Evolutionary conservation across 768 basidiomycete species (phyloP).

Genomic region (Auriculariales sp.): DNA sequence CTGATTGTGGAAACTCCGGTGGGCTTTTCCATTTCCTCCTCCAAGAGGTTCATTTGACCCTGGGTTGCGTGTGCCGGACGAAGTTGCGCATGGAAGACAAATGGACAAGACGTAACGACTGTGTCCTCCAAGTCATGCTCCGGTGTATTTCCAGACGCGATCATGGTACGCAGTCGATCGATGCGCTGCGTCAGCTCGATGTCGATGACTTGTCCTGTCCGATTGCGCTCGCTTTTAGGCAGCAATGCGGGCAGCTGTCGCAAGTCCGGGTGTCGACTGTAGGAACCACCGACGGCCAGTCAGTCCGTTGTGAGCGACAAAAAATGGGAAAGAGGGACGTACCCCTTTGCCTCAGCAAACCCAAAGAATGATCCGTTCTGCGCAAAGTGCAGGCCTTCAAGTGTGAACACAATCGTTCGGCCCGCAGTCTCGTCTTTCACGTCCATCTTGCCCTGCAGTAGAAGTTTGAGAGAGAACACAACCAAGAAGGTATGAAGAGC

Average conservation of each 20-base stretch:
- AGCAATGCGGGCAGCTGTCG: slow-evolving; percentile 53
- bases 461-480: not conserved
- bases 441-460: slow-evolving; percentile 52
- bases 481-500: slow-evolving; percentile 1
- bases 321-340: slow-evolving; percentile 9
- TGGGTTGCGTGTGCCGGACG: slow-evolving; percentile 37
- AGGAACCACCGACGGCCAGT: slow-evolving; percentile 3
- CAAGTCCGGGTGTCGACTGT: slow-evolving; percentile 46
- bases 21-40: slow-evolving; percentile 59
- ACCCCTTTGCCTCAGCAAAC: slow-evolving; percentile 52
- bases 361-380: slow-evolving; percentile 66
- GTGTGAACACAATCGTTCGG: slow-evolving; percentile 49
- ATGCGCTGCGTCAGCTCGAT: slow-evolving; percentile 48
- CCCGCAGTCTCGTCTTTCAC: slow-evolving; percentile 32
- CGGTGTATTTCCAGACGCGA: slow-evolving; percentile 42
- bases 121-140: slow-evolving; percentile 24
- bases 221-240: slow-evolving; percentile 37
- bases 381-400: slow-evolving; percentile 66
- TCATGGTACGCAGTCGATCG: slow-evolving; percentile 41
- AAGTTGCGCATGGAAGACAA: slow-evolving; percentile 52
- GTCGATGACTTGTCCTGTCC: slow-evolving; percentile 41
- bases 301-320: not conserved
- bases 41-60: slow-evolving; percentile 48
- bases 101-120: slow-evolving; percentile 43
- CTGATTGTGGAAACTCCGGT: slow-evolving; percentile 51